Evolutionary conservation across 2,329 filamentous ascomycete genomes (phyloP).

Genomic region (Macroventuria anomochaeta): DNA sequence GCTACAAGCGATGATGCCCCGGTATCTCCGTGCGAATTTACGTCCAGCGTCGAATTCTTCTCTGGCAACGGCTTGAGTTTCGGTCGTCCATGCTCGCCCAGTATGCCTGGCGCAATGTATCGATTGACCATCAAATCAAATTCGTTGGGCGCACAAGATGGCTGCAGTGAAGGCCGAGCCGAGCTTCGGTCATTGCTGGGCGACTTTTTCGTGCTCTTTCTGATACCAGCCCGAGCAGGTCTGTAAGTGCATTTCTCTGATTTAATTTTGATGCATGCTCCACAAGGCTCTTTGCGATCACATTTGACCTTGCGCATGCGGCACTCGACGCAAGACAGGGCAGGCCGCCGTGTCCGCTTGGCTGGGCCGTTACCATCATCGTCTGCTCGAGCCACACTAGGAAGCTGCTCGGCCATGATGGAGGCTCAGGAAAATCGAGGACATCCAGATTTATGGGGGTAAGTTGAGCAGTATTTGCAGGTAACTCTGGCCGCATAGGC

Average conservation of each 20-base stretch:
- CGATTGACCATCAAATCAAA: constrained; percentile 22
- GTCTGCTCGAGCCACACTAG: neutral
- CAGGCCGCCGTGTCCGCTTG: constrained; percentile 35
- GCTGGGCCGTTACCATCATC: constrained; percentile 21
- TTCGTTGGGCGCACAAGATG: constrained; percentile 2
- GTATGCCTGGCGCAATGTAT: constrained; percentile 25
- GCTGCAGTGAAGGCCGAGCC: constrained; percentile 4
- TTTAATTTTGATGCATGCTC: constrained; percentile 29
- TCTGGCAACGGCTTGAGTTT: constrained; percentile 7
- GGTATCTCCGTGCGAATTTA: constrained; percentile 1
- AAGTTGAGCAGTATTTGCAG: too few species aligned
- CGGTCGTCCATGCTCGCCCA: constrained; percentile 15
- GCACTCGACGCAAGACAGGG: constrained; percentile 41
- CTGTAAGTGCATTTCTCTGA: constrained; percentile 37
- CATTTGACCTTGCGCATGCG: constrained; percentile 41
- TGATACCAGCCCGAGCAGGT: constrained; percentile 13
- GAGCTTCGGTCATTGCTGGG: constrained; percentile 1
- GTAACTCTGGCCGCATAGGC: too few species aligned
- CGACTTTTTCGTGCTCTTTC: neutral
- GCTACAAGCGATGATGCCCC: constrained; percentile 7
- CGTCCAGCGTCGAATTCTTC: neutral
- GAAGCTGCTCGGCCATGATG: constrained; percentile 1
- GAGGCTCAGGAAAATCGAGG: too few species aligned
- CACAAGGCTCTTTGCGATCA: constrained; percentile 36
- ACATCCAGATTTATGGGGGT: too few species aligned